Evolutionary conservation across 345 rosid species (phyloP).

Genomic region (Brassica cretica): DNA sequence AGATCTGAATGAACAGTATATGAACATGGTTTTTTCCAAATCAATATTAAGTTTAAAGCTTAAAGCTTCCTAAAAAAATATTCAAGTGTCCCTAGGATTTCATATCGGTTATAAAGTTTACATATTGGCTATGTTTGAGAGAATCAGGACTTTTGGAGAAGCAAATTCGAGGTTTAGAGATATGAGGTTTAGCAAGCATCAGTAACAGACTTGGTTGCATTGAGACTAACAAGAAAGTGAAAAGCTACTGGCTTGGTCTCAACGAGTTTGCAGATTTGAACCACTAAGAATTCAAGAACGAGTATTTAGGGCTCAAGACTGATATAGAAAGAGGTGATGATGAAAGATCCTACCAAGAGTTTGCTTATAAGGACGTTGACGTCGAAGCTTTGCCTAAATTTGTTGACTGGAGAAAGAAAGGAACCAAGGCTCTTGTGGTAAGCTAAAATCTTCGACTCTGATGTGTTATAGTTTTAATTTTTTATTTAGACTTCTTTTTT

Average conservation of each 20-base stretch:
- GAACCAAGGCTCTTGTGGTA: conserved; percentile 70
- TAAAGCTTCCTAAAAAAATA: background rate
- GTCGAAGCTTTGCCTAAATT: conserved; percentile 21
- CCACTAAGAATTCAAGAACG: conserved; percentile 74
- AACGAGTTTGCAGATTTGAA: conserved; percentile 80
- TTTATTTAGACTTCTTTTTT: background rate
- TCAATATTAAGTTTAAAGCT: background rate
- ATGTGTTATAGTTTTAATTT: background rate
- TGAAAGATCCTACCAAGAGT: conserved; percentile 38
- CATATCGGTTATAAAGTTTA: background rate
- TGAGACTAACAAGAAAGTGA: conserved; percentile 57
- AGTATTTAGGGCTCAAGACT: conserved; percentile 54
- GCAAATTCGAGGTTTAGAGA: background rate
- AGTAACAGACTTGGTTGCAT: background rate
- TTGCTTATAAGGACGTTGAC: conserved; percentile 41
- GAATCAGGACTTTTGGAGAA: background rate
- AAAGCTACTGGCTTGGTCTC: conserved; percentile 72
- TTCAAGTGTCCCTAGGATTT: background rate
- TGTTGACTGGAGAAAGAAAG: background rate
- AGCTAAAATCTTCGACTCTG: background rate
- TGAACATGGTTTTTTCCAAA: background rate
- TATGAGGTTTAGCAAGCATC: background rate
- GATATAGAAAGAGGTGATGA: conserved; percentile 27
- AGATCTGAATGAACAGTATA: background rate
- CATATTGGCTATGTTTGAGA: background rate